Conservation (phyloP, 1,139 yeast genomes). For the Candida labiduridarum region DNA sequence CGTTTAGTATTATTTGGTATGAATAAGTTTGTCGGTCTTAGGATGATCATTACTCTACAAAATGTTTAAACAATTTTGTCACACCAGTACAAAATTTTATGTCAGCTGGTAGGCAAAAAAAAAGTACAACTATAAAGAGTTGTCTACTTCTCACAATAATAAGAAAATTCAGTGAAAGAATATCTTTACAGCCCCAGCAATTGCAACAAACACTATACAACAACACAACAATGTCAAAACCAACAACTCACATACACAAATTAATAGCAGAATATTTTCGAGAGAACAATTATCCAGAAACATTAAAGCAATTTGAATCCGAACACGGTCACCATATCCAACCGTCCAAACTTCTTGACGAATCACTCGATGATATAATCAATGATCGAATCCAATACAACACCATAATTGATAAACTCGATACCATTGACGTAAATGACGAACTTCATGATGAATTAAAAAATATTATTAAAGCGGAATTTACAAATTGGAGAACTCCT, state of each 20-base stretch:
- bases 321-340: slow-evolving; percentile 46
- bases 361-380: slow-evolving; percentile 53
- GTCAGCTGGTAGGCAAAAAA: no score
- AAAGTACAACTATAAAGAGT: background rate
- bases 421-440: slow-evolving; percentile 7
- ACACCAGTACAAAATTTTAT: no score
- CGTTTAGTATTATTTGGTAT: no score
- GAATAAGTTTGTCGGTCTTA: no score
- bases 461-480: slow-evolving; percentile 17
- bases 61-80: no score
- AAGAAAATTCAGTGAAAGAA: no score
- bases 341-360: slow-evolving; percentile 28
- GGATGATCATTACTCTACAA: no score
- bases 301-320: slow-evolving; percentile 50
- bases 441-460: slow-evolving; percentile 15
- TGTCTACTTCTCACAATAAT: no score
- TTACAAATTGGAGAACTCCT: slow-evolving; percentile 42
- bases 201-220: background rate
- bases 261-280: slow-evolving; percentile 60
- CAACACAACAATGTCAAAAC: background rate
- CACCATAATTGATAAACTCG: slow-evolving; percentile 16
- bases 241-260: slow-evolving; percentile 21
- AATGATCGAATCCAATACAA: slow-evolving; percentile 49
- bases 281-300: slow-evolving; percentile 44
- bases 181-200: no score